These are phyloP conservation scores for Capsicum rhomboideum DNA, from an alignment of 257 asterid species.

Conservation along the genomic window DNA sequence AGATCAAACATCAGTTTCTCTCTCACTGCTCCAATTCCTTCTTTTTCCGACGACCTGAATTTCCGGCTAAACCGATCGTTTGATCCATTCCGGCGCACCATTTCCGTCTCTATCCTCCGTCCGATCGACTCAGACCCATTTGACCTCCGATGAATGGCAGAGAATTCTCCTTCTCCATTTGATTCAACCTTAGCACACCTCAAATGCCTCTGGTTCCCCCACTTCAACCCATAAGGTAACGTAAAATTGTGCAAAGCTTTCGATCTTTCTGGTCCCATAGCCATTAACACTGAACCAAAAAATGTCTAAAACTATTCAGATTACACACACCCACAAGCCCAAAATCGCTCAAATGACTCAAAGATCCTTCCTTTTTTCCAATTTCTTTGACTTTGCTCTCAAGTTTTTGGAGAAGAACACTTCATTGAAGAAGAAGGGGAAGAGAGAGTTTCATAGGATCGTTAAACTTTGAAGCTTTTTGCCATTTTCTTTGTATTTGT, in stretches of 20 bases:
- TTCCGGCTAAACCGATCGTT: neutral
- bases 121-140: constrained; percentile 18
- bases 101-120: neutral
- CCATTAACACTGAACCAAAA: constrained; percentile 22
- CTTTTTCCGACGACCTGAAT: constrained; percentile 2
- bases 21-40: constrained; percentile 45
- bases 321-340: neutral
- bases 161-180: constrained; percentile 29
- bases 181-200: constrained; percentile 62
- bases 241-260: constrained; percentile 58
- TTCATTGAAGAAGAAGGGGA: neutral
- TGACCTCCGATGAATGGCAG: constrained; percentile 21
- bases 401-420: neutral
- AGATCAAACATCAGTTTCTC: constrained; percentile 61
- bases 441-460: neutral
- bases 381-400: neutral
- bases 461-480: neutral
- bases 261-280: constrained; percentile 55
- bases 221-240: constrained; percentile 45
- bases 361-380: neutral
- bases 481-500: neutral
- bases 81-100: neutral
- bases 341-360: neutral
- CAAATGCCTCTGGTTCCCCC: constrained; percentile 65
- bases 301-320: too few species aligned